Evolutionary conservation across 768 basidiomycete species (phyloP).

Genomic region (Tremella mesenterica): DNA sequence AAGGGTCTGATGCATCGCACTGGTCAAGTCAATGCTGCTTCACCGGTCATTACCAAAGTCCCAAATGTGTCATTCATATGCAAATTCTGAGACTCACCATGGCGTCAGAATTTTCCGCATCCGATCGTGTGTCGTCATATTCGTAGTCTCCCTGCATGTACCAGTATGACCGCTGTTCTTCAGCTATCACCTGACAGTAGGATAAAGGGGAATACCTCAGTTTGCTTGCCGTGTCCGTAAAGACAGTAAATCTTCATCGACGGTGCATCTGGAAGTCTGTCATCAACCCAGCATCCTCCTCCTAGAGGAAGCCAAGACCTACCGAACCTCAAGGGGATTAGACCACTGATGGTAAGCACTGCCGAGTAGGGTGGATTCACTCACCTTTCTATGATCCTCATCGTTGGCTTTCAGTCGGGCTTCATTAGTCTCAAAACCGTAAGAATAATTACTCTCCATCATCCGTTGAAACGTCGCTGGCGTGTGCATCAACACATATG

Average conservation of each 20-base stretch:
- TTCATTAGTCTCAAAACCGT: slow-evolving; percentile 73
- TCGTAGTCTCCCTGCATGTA: slow-evolving; percentile 66
- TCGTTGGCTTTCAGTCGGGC: slow-evolving; percentile 42
- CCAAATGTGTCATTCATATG: not conserved
- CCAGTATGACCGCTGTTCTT: slow-evolving; percentile 71
- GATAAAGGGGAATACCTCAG: slow-evolving; percentile 60
- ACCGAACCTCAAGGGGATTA: slow-evolving; percentile 56
- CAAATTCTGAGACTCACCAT: slow-evolving; percentile 6
- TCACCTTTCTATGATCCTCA: slow-evolving; percentile 33
- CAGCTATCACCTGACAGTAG: not conserved
- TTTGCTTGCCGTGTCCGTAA: slow-evolving; percentile 93
- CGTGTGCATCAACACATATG: slow-evolving; percentile 51
- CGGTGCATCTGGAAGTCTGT: slow-evolving; percentile 75
- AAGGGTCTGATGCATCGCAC: slow-evolving; percentile 48
- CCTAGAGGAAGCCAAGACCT: slow-evolving; percentile 1
- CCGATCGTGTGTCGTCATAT: slow-evolving; percentile 52
- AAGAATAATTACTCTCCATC: slow-evolving; percentile 67
- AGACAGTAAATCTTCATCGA: slow-evolving; percentile 86
- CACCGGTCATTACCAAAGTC: no score
- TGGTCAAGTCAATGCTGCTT: slow-evolving; percentile 1
- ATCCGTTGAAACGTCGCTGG: slow-evolving; percentile 57
- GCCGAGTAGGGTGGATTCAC: not conserved
- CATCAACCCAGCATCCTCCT: not conserved
- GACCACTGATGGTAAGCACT: slow-evolving; percentile 54
- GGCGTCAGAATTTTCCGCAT: slow-evolving; percentile 33